Evolutionary conservation across 2,329 filamentous ascomycete species (phyloP).

Genomic region (Sarocladiaceae sp.): DNA sequence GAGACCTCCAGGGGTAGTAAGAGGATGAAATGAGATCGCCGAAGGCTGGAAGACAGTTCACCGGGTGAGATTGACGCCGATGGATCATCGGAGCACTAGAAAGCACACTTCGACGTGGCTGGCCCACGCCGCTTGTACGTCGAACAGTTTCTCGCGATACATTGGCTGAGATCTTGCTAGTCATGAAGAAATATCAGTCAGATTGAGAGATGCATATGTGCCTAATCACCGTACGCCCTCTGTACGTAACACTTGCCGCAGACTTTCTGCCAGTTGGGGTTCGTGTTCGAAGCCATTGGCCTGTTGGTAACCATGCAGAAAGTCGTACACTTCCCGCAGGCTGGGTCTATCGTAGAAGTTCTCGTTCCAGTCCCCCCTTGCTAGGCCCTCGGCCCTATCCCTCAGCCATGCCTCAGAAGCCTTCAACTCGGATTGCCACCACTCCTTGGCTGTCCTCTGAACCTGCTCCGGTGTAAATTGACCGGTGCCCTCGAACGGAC

Average conservation of each 20-base stretch:
- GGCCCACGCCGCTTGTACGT: too few species aligned
- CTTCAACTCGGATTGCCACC: conserved; percentile 46
- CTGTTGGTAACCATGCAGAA: conserved; percentile 15
- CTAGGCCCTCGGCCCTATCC: conserved; percentile 32
- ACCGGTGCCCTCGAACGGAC: conserved; percentile 24
- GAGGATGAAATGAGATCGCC: conserved; percentile 26
- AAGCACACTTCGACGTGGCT: not conserved
- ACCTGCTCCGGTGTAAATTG: conserved; percentile 30
- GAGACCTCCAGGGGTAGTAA: conserved; percentile 24
- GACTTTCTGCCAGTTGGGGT: not conserved
- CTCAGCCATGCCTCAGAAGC: conserved; percentile 43
- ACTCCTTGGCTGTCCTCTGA: conserved; percentile 34
- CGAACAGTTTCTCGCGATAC: too few species aligned
- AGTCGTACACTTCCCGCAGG: conserved; percentile 36
- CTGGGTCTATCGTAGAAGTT: conserved; percentile 47
- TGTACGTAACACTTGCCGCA: not conserved
- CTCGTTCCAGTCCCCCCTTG: conserved; percentile 41
- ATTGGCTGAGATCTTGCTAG: too few species aligned
- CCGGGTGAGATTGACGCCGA: not conserved
- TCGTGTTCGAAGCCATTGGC: not conserved
- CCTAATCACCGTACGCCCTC: too few species aligned
- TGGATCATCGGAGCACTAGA: too few species aligned
- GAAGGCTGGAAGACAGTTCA: not conserved
- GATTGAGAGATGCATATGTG: too few species aligned
- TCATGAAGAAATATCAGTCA: too few species aligned